These are phyloP conservation scores for Fusarium domesticum DNA, from an alignment of 2,329 filamentous ascomycete species.

Conservation along the genomic window DNA sequence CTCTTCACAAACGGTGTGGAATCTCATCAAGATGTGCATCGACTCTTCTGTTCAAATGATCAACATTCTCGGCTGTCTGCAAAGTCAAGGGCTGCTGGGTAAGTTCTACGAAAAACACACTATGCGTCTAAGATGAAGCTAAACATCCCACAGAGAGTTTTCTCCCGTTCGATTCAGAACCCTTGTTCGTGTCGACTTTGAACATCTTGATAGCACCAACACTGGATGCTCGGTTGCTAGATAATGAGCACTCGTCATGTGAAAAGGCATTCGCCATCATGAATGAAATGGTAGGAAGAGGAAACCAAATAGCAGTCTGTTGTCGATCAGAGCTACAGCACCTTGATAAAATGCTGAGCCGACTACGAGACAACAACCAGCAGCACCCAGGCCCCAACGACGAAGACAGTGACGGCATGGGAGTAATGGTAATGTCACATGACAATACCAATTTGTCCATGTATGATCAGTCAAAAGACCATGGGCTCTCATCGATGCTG, in stretches of 20 bases:
- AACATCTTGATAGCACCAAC: constrained; percentile 39
- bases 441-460: constrained; percentile 1
- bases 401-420: constrained; percentile 17
- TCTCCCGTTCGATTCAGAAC: constrained; percentile 47
- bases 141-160: constrained; percentile 40
- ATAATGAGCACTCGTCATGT: constrained; percentile 37
- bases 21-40: constrained; percentile 35
- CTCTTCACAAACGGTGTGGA: constrained; percentile 37
- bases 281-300: constrained; percentile 45
- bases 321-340: constrained; percentile 45
- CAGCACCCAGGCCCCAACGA: constrained; percentile 1
- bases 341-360: constrained; percentile 39
- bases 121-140: background rate
- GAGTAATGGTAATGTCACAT: background rate
- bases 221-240: constrained; percentile 36
- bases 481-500: constrained; percentile 16
- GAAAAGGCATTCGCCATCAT: constrained; percentile 43
- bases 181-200: constrained; percentile 43
- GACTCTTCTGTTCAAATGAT: constrained; percentile 35
- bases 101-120: constrained; percentile 11
- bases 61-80: constrained; percentile 42
- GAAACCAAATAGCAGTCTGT: constrained; percentile 45
- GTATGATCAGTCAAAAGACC: constrained; percentile 6
- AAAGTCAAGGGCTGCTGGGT: constrained; percentile 47
- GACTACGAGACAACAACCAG: constrained; percentile 14